Conservation (phyloP, 2,329 filamentous ascomycete genomes). For the Mycosphaerella sp. region DNA sequence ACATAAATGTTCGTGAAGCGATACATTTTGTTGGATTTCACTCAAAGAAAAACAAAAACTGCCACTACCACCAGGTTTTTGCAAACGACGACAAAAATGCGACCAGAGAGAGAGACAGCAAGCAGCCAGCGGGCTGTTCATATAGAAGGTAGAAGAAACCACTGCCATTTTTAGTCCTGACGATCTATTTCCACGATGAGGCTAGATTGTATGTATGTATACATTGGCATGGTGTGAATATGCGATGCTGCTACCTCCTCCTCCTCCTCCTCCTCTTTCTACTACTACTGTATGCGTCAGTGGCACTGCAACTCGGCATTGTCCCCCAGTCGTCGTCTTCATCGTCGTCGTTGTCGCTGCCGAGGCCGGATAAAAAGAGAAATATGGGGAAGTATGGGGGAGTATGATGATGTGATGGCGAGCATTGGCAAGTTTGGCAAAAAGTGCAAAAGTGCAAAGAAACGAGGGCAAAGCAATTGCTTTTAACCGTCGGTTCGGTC, state of each 20-base stretch:
- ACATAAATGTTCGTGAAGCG: slow-evolving; percentile 46
- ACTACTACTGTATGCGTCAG: neutral
- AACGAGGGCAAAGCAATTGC: too few species aligned
- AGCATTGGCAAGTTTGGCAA: too few species aligned
- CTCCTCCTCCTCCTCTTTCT: too few species aligned
- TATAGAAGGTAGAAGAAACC: neutral
- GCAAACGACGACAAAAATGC: neutral
- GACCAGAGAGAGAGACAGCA: neutral
- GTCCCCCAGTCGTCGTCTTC: too few species aligned
- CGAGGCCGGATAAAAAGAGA: neutral
- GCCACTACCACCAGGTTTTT: neutral
- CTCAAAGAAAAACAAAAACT: too few species aligned
- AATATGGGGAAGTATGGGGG: too few species aligned
- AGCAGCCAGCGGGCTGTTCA: neutral
- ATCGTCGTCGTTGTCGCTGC: neutral
- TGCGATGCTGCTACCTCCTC: neutral
- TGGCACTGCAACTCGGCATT: neutral
- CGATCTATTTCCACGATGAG: neutral
- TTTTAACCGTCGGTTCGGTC: too few species aligned
- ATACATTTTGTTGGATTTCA: slow-evolving; percentile 22
- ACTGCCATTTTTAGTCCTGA: neutral
- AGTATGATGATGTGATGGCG: too few species aligned
- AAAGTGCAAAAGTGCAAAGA: too few species aligned
- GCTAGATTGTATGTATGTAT: neutral
- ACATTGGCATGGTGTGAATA: neutral